A percentile compares a stretch with the other conserved stretches of the same genome.
Conservation (phyloP, 2,329 filamentous ascomycete genomes). For the Cyphellophora europaea region DNA sequence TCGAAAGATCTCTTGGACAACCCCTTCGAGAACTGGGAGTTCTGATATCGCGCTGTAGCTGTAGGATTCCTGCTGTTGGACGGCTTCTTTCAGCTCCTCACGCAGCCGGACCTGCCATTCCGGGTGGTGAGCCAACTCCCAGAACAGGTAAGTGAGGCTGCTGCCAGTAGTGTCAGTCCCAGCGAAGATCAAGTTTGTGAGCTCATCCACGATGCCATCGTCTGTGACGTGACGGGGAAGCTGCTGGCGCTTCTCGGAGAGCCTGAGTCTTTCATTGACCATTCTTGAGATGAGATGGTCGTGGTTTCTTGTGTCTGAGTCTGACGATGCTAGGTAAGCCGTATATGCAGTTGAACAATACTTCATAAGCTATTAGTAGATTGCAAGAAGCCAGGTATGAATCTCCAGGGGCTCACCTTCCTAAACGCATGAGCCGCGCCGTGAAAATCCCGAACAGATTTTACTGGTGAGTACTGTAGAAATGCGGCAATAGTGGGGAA, state of each 20-base stretch:
- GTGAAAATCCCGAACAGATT: too few species aligned
- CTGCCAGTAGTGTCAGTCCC: slow-evolving; percentile 5
- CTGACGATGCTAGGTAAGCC: not conserved
- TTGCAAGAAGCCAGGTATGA: too few species aligned
- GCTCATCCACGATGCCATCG: slow-evolving; percentile 3
- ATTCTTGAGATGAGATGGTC: slow-evolving; percentile 1
- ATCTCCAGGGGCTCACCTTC: too few species aligned
- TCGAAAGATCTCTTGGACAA: slow-evolving; percentile 4
- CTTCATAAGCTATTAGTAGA: slow-evolving; percentile 1
- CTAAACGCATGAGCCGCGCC: too few species aligned
- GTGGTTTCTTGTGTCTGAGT: not conserved
- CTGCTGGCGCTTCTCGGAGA: not conserved
- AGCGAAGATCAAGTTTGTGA: slow-evolving; percentile 4
- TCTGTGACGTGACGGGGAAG: slow-evolving; percentile 2
- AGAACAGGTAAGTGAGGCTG: slow-evolving; percentile 25
- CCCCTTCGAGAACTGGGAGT: slow-evolving; percentile 5
- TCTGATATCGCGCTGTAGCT: slow-evolving; percentile 1
- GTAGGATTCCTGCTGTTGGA: not conserved
- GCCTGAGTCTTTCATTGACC: slow-evolving; percentile 3
- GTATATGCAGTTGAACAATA: slow-evolving; percentile 1
- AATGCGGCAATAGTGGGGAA: too few species aligned
- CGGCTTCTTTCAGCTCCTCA: slow-evolving; percentile 18
- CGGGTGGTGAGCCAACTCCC: slow-evolving; percentile 23
- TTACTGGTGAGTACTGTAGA: too few species aligned
- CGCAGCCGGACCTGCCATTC: slow-evolving; percentile 22